Evolutionary conservation across 1,284 basidiomycete genomes (phyloP).

Genomic region (Prillingera fragicola): DNA sequence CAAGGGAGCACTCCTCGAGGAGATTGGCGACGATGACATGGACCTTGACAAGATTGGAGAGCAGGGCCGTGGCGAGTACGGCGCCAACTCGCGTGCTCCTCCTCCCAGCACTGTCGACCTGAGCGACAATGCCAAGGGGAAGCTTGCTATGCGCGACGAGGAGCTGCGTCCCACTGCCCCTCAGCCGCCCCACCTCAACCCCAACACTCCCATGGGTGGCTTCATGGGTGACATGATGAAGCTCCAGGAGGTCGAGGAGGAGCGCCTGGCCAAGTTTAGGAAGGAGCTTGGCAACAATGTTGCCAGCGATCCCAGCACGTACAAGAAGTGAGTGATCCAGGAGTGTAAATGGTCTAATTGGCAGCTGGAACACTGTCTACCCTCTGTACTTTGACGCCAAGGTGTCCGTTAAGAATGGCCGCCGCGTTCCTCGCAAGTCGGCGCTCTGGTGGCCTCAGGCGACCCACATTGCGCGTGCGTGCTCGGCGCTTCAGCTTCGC

Average conservation of each 20-base stretch:
- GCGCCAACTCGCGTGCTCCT: slow-evolving; percentile 33
- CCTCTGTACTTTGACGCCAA: slow-evolving; percentile 97
- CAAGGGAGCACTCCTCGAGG: slow-evolving; percentile 68
- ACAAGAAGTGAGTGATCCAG: slow-evolving; percentile 44
- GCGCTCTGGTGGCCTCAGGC: slow-evolving; percentile 92
- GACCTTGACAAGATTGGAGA: slow-evolving; percentile 49
- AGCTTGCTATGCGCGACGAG: slow-evolving; percentile 28
- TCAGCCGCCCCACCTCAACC: slow-evolving; percentile 25
- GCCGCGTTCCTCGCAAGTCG: slow-evolving; percentile 71
- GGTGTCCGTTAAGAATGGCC: slow-evolving; percentile 73
- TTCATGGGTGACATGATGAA: slow-evolving; percentile 50
- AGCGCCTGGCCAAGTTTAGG: slow-evolving; percentile 40
- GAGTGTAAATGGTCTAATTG: neutral
- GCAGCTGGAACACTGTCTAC: slow-evolving; percentile 88
- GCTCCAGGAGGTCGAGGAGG: slow-evolving; percentile 45
- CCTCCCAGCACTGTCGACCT: slow-evolving; percentile 15
- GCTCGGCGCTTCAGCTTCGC: slow-evolving; percentile 66
- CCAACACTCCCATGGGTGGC: slow-evolving; percentile 47
- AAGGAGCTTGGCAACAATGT: slow-evolving; percentile 40
- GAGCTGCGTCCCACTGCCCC: slow-evolving; percentile 23
- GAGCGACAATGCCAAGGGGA: slow-evolving; percentile 25
- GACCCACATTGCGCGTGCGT: slow-evolving; percentile 82
- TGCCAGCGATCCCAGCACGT: slow-evolving; percentile 37
- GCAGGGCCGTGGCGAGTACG: slow-evolving; percentile 47
- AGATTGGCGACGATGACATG: slow-evolving; percentile 52